Evolutionary conservation across 2,329 filamentous ascomycete species (phyloP), one percentile per base, ranked within the genome.

Genomic region (Stagonosporopsis cucurbitacearum): DNA sequence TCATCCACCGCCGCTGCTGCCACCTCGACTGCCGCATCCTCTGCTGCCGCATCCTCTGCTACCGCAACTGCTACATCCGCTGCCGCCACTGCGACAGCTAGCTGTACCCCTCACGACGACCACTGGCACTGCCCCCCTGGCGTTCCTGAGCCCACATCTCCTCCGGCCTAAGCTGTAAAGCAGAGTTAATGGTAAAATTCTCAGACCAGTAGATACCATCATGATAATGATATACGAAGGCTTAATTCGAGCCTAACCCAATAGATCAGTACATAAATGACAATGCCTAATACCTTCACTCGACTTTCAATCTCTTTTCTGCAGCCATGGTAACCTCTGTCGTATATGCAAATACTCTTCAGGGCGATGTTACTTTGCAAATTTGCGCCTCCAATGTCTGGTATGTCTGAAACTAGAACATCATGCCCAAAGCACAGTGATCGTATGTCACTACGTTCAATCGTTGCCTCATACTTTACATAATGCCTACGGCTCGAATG

Each of bases 61-160:
- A 44, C 49, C 22, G 46, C 57, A 23, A 53, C 54, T 20, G 51
- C 54, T 17, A 22, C 26, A 6, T 32, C 35, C 12, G 51, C 49
- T 26, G 47, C 41, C 22, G 45, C 54, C 19, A 54, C 52, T 19
- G 55, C 55, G 12, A 47, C 49, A 43, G 43, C 57, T 17, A 44
- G 39, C 39, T 68, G 64, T 33, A 63, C 63, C 20, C 66, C 64
- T 25, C 66, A 67, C 30, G 60, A 59, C 1, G 65, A 68, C 60
- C 64, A 68, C 57, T 67, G 64, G 65, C 65, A 68, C 39, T 68
- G 65, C 49, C 64, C 65, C 39, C 54, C 65, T 37, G 65, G 65
- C n/a, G 65, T 68, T 7, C 60, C 65, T 37, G 59, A 63, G 59
- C 65, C 65, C 15, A 63, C 59, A 19, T 57, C 58, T 26, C 65